A percentile compares a stretch with the other conserved stretches of the same genome.
Evolutionary conservation across 768 basidiomycete species (phyloP).

Genomic region (Leccinum rimulosum): DNA sequence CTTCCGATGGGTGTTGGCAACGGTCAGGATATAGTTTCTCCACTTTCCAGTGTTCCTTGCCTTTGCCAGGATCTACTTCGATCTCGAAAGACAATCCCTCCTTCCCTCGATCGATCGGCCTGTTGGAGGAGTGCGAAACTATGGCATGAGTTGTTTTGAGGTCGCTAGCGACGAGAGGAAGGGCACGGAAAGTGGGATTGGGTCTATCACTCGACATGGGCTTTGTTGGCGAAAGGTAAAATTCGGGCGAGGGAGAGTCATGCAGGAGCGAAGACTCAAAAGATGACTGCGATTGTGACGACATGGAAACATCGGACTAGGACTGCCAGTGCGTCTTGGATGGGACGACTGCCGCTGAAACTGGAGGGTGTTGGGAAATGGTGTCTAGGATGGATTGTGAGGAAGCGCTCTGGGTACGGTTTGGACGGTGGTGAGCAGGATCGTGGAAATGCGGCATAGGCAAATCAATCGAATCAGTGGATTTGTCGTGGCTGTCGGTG

Average conservation of each 20-base stretch:
- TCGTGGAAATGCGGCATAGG: constrained; percentile 43
- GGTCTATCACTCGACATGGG: constrained; percentile 24
- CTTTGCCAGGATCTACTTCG: constrained; percentile 64
- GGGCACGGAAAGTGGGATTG: constrained; percentile 59
- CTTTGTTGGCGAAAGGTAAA: constrained; percentile 29
- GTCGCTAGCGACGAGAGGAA: constrained; percentile 68
- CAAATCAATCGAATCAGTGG: constrained; percentile 49
- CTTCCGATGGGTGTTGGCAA: no score
- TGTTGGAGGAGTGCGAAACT: constrained; percentile 81
- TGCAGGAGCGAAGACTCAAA: constrained; percentile 18
- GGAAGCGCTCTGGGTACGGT: constrained; percentile 8
- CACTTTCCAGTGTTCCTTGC: constrained; percentile 75
- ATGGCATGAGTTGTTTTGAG: constrained; percentile 67
- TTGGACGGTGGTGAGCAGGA: constrained; percentile 9
- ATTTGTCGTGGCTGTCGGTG: constrained; percentile 27
- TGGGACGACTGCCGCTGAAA: constrained; percentile 14
- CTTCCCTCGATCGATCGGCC: constrained; percentile 86
- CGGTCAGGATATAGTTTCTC: constrained; percentile 95
- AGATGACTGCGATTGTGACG: constrained; percentile 25
- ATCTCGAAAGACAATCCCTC: constrained; percentile 91
- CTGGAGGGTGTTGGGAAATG: constrained; percentile 18
- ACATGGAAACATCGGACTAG: constrained; percentile 18
- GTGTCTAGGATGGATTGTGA: constrained; percentile 11
- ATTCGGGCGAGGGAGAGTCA: constrained; percentile 31
- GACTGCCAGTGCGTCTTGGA: constrained; percentile 26